phyloP scores from a whole-genome alignment of 768 basidiomycete genomes.

The Boletus reticulatus region DNA sequence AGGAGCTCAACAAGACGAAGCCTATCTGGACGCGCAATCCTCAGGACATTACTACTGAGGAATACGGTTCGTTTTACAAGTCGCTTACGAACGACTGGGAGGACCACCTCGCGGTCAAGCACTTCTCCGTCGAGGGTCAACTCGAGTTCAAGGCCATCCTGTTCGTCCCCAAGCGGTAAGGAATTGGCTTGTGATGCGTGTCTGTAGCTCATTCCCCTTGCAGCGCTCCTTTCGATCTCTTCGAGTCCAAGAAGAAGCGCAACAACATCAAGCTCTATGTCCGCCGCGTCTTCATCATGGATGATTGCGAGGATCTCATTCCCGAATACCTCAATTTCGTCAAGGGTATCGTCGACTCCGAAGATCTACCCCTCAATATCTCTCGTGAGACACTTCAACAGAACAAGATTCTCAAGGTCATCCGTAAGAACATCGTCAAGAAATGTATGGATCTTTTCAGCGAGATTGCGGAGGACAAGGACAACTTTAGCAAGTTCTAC shows the following conservation, averaged over 20 bases:
- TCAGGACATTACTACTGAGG: slow-evolving; percentile 86
- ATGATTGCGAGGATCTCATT: slow-evolving; percentile 98
- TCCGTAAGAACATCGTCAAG: slow-evolving; percentile 99
- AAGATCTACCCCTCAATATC: slow-evolving; percentile 99
- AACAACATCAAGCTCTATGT: slow-evolving; percentile 99
- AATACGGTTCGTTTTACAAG: slow-evolving; percentile 98
- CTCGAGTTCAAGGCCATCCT: slow-evolving; percentile 99
- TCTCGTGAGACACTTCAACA: slow-evolving; percentile 99
- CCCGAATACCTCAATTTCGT: slow-evolving; percentile 99
- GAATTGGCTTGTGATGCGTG: neutral
- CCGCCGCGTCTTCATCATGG: slow-evolving; percentile 99
- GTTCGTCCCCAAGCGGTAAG: slow-evolving; percentile 92
- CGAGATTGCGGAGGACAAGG: slow-evolving; percentile 99
- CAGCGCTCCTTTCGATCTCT: slow-evolving; percentile 98
- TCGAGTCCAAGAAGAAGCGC: slow-evolving; percentile 99
- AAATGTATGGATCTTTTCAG: slow-evolving; percentile 92
- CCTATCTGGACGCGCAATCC: slow-evolving; percentile 99
- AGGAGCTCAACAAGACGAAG: slow-evolving; percentile 99
- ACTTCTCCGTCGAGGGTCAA: slow-evolving; percentile 99
- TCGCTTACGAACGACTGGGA: slow-evolving; percentile 99
- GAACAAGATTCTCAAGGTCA: slow-evolving; percentile 99
- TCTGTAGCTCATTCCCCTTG: slow-evolving; percentile 1
- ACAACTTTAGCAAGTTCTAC: slow-evolving; percentile 96
- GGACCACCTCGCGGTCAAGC: slow-evolving; percentile 98
- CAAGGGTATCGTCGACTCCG: slow-evolving; percentile 99